Conservation (phyloP, 2,329 filamentous ascomycete species). For the Aureobasidium vineae region DNA sequence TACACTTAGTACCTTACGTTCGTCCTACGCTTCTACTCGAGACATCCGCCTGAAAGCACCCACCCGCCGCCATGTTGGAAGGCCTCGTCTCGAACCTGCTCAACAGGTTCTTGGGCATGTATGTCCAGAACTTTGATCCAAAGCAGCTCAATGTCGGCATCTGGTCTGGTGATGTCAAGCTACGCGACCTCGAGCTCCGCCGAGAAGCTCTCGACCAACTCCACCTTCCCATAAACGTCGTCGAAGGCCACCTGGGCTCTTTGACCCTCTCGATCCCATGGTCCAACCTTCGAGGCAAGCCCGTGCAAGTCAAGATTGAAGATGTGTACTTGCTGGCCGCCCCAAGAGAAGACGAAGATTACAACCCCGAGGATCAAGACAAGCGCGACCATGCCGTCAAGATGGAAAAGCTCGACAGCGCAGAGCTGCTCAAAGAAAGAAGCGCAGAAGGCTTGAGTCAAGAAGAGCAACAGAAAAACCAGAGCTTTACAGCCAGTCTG, state of each 20-base stretch:
- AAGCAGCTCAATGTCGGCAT: conserved; percentile 98
- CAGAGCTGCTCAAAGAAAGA: conserved; percentile 88
- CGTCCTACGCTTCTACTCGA: background rate
- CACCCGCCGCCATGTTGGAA: conserved; percentile 78
- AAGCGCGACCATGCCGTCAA: conserved; percentile 85
- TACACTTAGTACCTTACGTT: background rate
- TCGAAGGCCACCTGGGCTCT: conserved; percentile 89
- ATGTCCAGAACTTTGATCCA: conserved; percentile 99
- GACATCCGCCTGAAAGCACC: conserved; percentile 66
- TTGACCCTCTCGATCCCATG: conserved; percentile 93
- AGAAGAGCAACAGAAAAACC: conserved; percentile 95
- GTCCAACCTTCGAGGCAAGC: conserved; percentile 93
- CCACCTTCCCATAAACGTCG: conserved; percentile 92
- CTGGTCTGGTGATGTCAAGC: conserved; percentile 97
- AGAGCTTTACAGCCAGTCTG: conserved; percentile 94
- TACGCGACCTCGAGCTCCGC: conserved; percentile 87
- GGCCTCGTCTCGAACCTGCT: conserved; percentile 94
- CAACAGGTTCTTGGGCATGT: conserved; percentile 99
- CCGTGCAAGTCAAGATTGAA: conserved; percentile 91
- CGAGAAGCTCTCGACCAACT: conserved; percentile 96
- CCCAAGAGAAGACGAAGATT: conserved; percentile 91
- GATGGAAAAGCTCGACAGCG: conserved; percentile 97
- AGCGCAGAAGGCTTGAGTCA: conserved; percentile 89
- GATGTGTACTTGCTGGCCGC: conserved; percentile 95
- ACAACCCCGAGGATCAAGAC: conserved; percentile 90